Evolutionary conservation across 139 green algal species (phyloP), one percentile per base, ranked within the genome.

Genomic region (Volvox africanus): DNA sequence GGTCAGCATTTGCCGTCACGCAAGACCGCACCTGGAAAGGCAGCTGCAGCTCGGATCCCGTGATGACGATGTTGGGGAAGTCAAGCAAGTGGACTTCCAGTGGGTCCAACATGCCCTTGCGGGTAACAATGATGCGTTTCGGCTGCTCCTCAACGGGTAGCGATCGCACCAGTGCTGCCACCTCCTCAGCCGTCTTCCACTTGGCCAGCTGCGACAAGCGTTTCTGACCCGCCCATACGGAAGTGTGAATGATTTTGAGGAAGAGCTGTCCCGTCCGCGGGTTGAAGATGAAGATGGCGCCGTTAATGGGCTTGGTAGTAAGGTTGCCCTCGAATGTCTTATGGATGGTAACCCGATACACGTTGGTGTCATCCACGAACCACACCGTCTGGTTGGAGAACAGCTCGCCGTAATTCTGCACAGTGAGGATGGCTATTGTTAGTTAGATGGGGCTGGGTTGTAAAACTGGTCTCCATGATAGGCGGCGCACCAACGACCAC

Each of bases 211-310:
- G 98, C 32, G 94, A 96, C 62, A 99, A 96, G 61, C 98, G 98
- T 96, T 99, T 99, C 97, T 99, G 98, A 9, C 98, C 98, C 22
- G 98, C 98, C 98, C 98, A 99, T 92, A 99, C 98, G 61, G 90
- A 96, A 33, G 89, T 92, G 80, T 92, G 89, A 82, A 92, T 92
- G 89, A 92, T 92, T 82, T 92, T 89, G 69, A 89, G 89, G 81
- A 92, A 89, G 35, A 89, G 89, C 80, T 87, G 89, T 18, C 85
- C 85, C 13, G 98, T 99, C 91, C 98, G 96, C 36, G 98, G 98
- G 96, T 99, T 99, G 97, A 99, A 99, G 95, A 99, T 99, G 96
- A 99, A 99, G 96, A 99, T 99, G 93, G 97, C 98, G 73, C 98
- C 98, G 93, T 99, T 99, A 96, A 99, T 99, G 90, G 98, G 98